A percentile compares a stretch with the other conserved stretches of the same genome.
These are phyloP conservation scores for Trebouxia gelatinosa DNA, from an alignment of 163 green algal species.

Conservation along the genomic window DNA sequence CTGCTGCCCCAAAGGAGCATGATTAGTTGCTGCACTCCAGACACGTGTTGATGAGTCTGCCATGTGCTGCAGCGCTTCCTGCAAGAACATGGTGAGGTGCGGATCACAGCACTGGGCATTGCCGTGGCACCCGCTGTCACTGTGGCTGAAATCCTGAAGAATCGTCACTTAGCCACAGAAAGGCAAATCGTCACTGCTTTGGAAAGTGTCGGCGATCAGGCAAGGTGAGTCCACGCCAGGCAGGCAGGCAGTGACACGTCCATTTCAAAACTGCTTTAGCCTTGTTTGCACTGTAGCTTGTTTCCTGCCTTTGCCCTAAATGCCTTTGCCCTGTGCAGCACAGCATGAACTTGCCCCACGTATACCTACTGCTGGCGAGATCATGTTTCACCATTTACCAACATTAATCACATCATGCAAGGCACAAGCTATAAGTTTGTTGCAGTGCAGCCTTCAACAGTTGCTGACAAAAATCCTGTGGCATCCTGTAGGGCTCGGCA, in stretches of 20 bases:
- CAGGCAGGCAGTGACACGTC: too few species aligned
- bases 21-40: background rate
- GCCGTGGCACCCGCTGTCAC: constrained; percentile 83
- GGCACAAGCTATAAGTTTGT: too few species aligned
- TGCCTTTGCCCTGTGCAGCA: too few species aligned
- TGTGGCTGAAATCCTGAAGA: constrained; percentile 88
- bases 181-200: constrained; percentile 51
- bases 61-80: constrained; percentile 63
- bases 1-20: background rate
- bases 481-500: constrained; percentile 42
- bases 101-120: constrained; percentile 81
- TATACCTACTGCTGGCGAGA: too few species aligned
- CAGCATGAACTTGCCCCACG: too few species aligned
- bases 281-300: too few species aligned
- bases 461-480: too few species aligned
- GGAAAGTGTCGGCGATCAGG: constrained; percentile 41
- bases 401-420: too few species aligned
- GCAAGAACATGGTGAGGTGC: constrained; percentile 77
- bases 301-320: too few species aligned
- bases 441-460: too few species aligned
- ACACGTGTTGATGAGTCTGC: background rate
- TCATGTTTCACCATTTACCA: too few species aligned
- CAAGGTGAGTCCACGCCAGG: constrained; percentile 33
- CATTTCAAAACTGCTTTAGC: too few species aligned
- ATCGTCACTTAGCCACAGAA: constrained; percentile 68